Evolutionary conservation across 345 rosid species (phyloP).

Genomic region (Rhodamnia rubescens): DNA sequence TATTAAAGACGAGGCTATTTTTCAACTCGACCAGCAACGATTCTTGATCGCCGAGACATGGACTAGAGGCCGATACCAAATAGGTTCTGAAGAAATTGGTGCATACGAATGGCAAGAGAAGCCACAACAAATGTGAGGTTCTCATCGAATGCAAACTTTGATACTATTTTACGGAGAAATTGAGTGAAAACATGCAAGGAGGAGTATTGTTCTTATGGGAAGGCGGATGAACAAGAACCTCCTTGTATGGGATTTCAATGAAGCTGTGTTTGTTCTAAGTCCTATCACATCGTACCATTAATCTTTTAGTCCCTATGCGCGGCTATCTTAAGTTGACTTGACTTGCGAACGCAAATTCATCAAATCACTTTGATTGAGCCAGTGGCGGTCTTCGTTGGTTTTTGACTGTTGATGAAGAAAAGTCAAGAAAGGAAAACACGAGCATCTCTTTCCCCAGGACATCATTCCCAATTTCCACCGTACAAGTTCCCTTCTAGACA

Average conservation of each 20-base stretch:
- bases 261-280: neutral
- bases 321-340: neutral
- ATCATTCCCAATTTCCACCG: too few species aligned
- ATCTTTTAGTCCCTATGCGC: too few species aligned
- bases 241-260: neutral
- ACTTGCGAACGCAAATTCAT: neutral
- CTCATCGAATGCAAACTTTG: neutral
- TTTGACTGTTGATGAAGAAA: neutral
- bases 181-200: neutral
- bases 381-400: neutral
- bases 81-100: neutral
- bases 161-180: neutral
- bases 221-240: neutral
- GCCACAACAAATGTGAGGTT: neutral
- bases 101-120: neutral
- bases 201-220: neutral
- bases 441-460: too few species aligned
- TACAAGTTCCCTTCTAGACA: too few species aligned
- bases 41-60: conserved; percentile 21
- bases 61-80: conserved; percentile 7
- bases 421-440: too few species aligned
- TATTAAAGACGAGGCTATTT: conserved; percentile 1
- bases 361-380: neutral
- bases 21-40: conserved; percentile 14
- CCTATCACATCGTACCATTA: neutral